Evolutionary conservation across 2,329 filamentous ascomycete genomes (phyloP), one percentile per base, ranked within the genome.

Genomic region (Colletotrichum higginsianum): DNA sequence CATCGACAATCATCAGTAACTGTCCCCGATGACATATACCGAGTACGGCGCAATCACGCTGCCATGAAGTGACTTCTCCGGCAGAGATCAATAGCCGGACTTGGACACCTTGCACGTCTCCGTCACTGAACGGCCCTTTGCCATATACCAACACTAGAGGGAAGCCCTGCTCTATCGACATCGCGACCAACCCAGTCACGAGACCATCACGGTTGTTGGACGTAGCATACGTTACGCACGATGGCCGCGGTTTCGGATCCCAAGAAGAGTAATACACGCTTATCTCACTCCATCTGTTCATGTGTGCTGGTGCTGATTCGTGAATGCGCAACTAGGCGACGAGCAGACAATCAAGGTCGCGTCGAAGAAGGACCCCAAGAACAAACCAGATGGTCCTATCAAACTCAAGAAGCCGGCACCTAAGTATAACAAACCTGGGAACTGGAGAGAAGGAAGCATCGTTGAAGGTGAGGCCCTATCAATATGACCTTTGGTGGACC

Each of bases 371-470:
- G 82, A 84, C 66, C 74, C 77, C 61, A 87, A 87, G 75, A 77
- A 80, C 62, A 82, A 81, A 71, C 72, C 80, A 3, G 85, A 84
- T 55, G 87, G 86, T 47, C 80, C 82, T 7, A 86, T 92, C 65
- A 92, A 91, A 76, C 79, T 94, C 26, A 93, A 91, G 81, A 92
- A 89, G 76, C 80, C 86, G 1, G 81, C 86, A 0, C 89, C 90
- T 0, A 93, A 91, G 79, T 86, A 90, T 67, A 89, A 83, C 67
- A 91, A 92, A 76, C 88, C 91, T 5, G 92, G 92, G 30, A 93
- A 92, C 77, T 94, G 92, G 92, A 89, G 88, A 76, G 91, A 93
- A 75, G 88, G 87, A n/a, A 89, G 85, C 75, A 84, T 92, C 57
- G 82, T 89, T 35, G 90, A 91, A 76, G 89, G 91, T 92, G 83